Evolutionary conservation across 2,329 filamentous ascomycete species (phyloP), one percentile per base, ranked within the genome.

Genomic region (Metarhizium rileyi): DNA sequence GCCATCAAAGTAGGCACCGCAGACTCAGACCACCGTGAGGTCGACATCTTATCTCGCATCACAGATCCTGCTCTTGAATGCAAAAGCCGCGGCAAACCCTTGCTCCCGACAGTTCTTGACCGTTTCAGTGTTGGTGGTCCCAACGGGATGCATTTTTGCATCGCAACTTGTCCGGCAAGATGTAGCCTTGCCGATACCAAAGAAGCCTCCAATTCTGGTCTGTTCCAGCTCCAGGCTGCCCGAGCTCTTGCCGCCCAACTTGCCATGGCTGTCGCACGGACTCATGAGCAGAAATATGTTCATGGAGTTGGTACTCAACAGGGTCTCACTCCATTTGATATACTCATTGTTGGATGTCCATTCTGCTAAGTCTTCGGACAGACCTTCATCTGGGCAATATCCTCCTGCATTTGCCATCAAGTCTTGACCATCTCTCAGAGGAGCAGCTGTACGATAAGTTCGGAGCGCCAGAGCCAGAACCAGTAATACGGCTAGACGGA

Each of bases 281-380:
- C 60, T 12, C 58, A 62, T 50, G 27, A 52, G n/a, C 49, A 50
- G 43, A 60, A 58, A 40, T 56, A 59, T 26, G 57, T 62, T 44
- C 62, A 66, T 52, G 59, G 62, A 51, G 52, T 50, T 27, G 35
- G 52, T 47, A 33, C 27, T 30, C 26, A 42, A 42, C 40, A 42
- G 40, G 40, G 16, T 42, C 40, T 42, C 40, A 22, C 40, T 42
- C 40, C 40, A 42, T 42, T 42, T 42, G 40, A 42, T 42, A 42
- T 42, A 42, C 40, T 42, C 40, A 27, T 26, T 42, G 40, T 23
- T 42, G 40, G 40, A 42, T 42, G 40, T 42, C 40, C 3, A 16
- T 42, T 42, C 20, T 42, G 40, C 22, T 16, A n/a, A 22, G 20
- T 42, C 38, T 33, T 28, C 1, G n/a, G 3, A 27, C 42, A 49